These are phyloP conservation scores for Plenodomus tracheiphilus DNA, from an alignment of 2,329 filamentous ascomycete genomes.

Conservation along the genomic window DNA sequence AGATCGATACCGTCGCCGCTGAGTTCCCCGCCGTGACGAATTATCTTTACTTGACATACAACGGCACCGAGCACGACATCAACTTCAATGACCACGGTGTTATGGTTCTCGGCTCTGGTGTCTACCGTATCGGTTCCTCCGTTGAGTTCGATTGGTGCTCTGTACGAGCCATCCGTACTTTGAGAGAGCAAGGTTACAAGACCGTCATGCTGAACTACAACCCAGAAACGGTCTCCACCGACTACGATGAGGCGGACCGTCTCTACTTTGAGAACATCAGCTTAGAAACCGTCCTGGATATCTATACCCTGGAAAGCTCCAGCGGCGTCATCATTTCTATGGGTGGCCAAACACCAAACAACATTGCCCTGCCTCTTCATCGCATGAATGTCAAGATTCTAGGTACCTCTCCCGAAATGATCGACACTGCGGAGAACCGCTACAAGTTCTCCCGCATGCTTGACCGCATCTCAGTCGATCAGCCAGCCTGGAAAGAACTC, in stretches of 20 bases:
- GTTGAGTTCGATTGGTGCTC: constrained; percentile 99
- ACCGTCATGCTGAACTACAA: constrained; percentile 90
- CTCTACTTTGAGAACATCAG: constrained; percentile 97
- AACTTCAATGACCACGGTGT: constrained; percentile 85
- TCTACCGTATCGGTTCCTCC: constrained; percentile 95
- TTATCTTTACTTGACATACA: constrained; percentile 96
- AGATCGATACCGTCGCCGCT: constrained; percentile 97
- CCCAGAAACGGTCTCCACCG: constrained; percentile 85
- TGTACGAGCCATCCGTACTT: constrained; percentile 87
- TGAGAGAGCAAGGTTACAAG: constrained; percentile 82
- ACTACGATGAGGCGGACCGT: constrained; percentile 92
- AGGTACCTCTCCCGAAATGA: constrained; percentile 98
- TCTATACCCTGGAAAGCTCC: constrained; percentile 84
- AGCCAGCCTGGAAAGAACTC: constrained; percentile 96
- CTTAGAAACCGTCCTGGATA: constrained; percentile 86
- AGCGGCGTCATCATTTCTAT: constrained; percentile 90
- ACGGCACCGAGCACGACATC: constrained; percentile 83
- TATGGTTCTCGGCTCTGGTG: constrained; percentile 94
- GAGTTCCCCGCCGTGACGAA: constrained; percentile 95
- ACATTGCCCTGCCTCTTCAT: constrained; percentile 88
- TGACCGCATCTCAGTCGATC: constrained; percentile 90
- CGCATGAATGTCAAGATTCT: constrained; percentile 89
- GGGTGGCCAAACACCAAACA: constrained; percentile 97
- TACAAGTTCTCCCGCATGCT: constrained; percentile 99
- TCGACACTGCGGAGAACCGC: constrained; percentile 93